Evolutionary conservation across 202 grass and related monocot genomes (phyloP).

Genomic region (Setaria italica): DNA sequence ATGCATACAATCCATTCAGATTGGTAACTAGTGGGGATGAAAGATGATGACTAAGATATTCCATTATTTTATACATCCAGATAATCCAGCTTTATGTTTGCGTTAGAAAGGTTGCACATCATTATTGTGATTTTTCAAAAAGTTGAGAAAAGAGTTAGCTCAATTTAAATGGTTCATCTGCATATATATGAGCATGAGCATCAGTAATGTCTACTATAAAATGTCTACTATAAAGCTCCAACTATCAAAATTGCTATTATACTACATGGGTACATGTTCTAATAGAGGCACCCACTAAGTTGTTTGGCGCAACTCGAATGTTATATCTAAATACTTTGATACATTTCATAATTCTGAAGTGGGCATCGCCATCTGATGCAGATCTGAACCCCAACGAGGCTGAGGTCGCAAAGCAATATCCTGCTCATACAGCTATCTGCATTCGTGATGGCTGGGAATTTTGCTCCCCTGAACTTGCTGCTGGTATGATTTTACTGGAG

Average conservation of each 20-base stretch:
- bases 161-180: constrained; percentile 20
- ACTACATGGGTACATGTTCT: background rate
- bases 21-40: background rate
- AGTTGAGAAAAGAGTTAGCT: background rate
- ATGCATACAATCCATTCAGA: constrained; percentile 16
- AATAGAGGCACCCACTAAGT: background rate
- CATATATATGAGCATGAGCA: constrained; percentile 23
- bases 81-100: background rate
- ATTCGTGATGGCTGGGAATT: constrained; percentile 93
- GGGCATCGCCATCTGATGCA: constrained; percentile 45
- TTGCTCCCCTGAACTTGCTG: constrained; percentile 72
- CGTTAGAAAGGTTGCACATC: constrained; percentile 9
- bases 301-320: constrained; percentile 20
- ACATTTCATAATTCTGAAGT: constrained; percentile 30
- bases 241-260: background rate
- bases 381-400: constrained; percentile 75
- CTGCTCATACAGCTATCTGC: constrained; percentile 93
- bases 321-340: constrained; percentile 7
- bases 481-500: constrained; percentile 62
- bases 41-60: constrained; percentile 33
- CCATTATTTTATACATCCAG: constrained; percentile 28
- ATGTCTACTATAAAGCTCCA: constrained; percentile 5
- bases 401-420: constrained; percentile 77
- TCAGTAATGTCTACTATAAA: constrained; percentile 17
- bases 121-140: background rate